These are phyloP conservation scores for Aureobasidium sp. DNA, from an alignment of 2,329 filamentous ascomycete genomes.

Conservation along the genomic window DNA sequence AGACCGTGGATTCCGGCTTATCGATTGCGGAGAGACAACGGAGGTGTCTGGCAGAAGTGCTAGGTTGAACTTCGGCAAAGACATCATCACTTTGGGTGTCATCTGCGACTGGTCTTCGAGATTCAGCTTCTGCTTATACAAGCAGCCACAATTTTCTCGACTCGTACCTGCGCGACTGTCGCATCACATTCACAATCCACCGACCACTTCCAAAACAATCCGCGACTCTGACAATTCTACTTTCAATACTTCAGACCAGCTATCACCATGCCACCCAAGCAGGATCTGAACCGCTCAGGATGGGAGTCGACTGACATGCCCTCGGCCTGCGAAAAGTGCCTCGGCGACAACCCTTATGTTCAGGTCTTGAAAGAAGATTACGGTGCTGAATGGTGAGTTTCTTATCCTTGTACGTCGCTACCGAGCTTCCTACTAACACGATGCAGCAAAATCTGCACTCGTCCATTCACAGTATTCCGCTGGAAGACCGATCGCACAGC, in stretches of 20 bases:
- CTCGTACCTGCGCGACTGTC: neutral
- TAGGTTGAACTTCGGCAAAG: conserved; percentile 61
- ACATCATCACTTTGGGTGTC: neutral
- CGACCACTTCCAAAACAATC: neutral
- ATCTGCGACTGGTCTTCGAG: neutral
- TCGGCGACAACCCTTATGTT: conserved; percentile 94
- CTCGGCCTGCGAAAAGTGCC: conserved; percentile 82
- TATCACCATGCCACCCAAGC: conserved; percentile 69
- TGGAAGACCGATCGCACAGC: conserved; percentile 91
- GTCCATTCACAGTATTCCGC: conserved; percentile 90
- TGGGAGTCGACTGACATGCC: conserved; percentile 94
- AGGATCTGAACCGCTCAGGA: conserved; percentile 88
- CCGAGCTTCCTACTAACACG: neutral
- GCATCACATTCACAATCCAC: neutral
- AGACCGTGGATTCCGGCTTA: neutral
- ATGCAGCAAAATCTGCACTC: conserved; percentile 62
- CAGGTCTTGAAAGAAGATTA: conserved; percentile 99
- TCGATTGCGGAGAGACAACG: conserved; percentile 1
- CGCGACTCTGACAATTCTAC: neutral
- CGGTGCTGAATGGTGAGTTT: conserved; percentile 50
- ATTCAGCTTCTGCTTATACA: conserved; percentile 10
- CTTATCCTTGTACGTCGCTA: too few relatives aligned
- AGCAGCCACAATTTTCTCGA: neutral
- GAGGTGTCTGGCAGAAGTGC: conserved; percentile 32
- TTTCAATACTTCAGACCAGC: neutral